Percentiles rank a stretch among this genome's conserved stretches.
Conservation (phyloP, 2,329 filamentous ascomycete species). For the Aspergillus calidoustus region DNA sequence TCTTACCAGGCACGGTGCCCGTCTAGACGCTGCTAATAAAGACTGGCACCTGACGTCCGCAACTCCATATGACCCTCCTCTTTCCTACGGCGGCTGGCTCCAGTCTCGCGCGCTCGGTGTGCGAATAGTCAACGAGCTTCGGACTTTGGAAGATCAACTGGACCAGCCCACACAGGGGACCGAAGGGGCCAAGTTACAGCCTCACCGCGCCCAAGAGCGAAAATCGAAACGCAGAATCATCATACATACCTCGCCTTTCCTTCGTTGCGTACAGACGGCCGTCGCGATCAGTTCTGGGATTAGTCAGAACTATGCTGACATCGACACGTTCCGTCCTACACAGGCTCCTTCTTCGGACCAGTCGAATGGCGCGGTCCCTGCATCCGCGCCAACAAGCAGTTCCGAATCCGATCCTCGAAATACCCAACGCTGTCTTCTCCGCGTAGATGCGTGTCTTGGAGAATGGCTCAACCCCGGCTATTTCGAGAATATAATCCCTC, state of each 20-base stretch:
- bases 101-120: constrained; percentile 82
- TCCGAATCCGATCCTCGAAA: neutral
- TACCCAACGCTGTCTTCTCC: constrained; percentile 53
- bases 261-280: constrained; percentile 90
- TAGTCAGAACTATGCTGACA: constrained; percentile 49
- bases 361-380: constrained; percentile 2
- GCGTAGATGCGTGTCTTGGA: constrained; percentile 89
- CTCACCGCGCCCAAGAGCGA: constrained; percentile 16
- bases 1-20: constrained; percentile 77
- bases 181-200: constrained; percentile 10
- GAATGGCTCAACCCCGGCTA: constrained; percentile 96
- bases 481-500: constrained; percentile 88
- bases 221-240: constrained; percentile 74
- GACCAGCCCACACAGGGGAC: constrained; percentile 16
- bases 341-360: neutral
- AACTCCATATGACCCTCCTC: constrained; percentile 91
- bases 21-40: constrained; percentile 92
- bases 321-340: constrained; percentile 20
- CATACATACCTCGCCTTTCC: constrained; percentile 90
- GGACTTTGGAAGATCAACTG: constrained; percentile 48
- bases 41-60: constrained; percentile 93
- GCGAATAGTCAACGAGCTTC: constrained; percentile 76
- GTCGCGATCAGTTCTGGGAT: constrained; percentile 86
- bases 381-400: constrained; percentile 13
- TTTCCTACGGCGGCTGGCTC: constrained; percentile 92